Base-by-base conservation (phyloP, 2,329 filamentous ascomycete species). In the Cladorrhinum sp. region DNA sequence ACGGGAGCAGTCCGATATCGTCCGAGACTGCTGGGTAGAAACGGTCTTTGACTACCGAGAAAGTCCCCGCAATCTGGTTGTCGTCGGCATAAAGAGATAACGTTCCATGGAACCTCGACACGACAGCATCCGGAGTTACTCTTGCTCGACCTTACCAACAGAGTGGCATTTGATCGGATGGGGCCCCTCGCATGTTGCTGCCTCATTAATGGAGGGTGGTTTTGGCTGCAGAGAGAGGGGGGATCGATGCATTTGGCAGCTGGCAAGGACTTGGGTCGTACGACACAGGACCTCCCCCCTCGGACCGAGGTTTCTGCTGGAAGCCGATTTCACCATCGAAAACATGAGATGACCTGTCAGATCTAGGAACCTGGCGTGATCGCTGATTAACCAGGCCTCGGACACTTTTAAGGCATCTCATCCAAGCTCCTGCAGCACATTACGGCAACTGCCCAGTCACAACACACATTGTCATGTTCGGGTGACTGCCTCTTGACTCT, bases 31-130 rank as follows among this genome's bases (percentile, higher is more conserved):
- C 62, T 99, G 95, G 95, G 93, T 96, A 4, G 92, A 98, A 77
- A 82, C 90, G 0, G 92, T 97, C 3, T 98, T 98, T 77, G 92
- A 96, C 67, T 97, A 96, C 74, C 79, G 77, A 39, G 76, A 89
- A 71, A 96, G 92, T 73, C 95, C 95, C 53, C 82, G 95, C 64
- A 98, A 99, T 75, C 74, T 98, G 70, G 94, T 96, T 1, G 90
- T 99, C 3, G 93, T 98, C 28, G 95, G 94, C 0, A 82, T 98
- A 55, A 97, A 96, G 78, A 67, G 61, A 64, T 70, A 67, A 64
- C 20, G 58, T 26, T 28, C 33, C 26, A 16, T 58, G 26, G 28
- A n/a, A 33, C 56, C 39, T 50, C 30, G 33, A 30, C n/a, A 36
- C 33, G n/a, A 18, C 42, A 46, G 14, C 42, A 46, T 46, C 42